Conservation (phyloP, 1,284 basidiomycete species). For the Fereydounia khargensis region DNA sequence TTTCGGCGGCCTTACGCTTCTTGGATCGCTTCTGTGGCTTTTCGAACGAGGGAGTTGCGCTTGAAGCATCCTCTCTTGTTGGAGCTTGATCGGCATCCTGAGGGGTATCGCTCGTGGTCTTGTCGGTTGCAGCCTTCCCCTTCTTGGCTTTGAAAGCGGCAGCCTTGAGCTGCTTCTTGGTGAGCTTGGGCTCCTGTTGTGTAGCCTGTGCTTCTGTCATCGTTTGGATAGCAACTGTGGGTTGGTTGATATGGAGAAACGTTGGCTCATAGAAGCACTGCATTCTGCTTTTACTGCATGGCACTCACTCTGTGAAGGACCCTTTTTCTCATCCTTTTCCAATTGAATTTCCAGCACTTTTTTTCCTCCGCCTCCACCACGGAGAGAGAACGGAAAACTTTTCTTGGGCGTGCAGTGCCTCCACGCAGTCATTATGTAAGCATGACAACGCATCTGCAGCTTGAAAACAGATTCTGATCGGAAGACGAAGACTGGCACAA, state of each 20-base stretch:
- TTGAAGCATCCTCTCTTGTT: conserved; percentile 5
- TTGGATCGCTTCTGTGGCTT: conserved; percentile 24
- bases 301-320: neutral
- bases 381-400: too few species aligned
- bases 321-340: neutral
- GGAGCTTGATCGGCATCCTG: too few species aligned
- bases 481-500: too few species aligned
- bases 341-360: neutral
- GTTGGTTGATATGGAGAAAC: too few species aligned
- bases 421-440: neutral
- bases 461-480: too few species aligned
- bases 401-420: too few species aligned
- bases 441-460: conserved; percentile 1
- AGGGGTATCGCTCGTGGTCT: conserved; percentile 13
- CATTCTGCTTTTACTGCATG: too few species aligned
- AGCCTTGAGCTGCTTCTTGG: conserved; percentile 49
- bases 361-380: too few species aligned
- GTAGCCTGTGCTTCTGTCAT: too few species aligned
- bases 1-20: conserved; percentile 34
- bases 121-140: conserved; percentile 19
- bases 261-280: too few species aligned
- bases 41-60: neutral
- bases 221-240: too few species aligned
- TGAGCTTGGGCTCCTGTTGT: conserved; percentile 24
- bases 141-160: conserved; percentile 36